Percentiles rank a stretch among this genome's conserved stretches.
Evolutionary conservation across 371 early-diverging fungal genomes (phyloP).

Genomic region (Mucor saturninus): DNA sequence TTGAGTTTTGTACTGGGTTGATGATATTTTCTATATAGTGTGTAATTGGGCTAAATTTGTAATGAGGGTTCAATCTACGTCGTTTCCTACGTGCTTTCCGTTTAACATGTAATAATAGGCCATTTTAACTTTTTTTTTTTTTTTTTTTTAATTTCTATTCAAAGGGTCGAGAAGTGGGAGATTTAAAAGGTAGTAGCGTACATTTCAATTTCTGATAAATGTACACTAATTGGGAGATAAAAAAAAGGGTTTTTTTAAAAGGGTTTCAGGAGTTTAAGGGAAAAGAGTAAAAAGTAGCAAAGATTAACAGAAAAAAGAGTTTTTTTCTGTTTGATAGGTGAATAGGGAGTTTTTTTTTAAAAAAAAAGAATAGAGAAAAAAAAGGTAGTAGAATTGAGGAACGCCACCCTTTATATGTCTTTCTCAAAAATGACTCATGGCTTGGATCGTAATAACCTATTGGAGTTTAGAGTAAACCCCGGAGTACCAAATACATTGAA

Average conservation of each 20-base stretch:
- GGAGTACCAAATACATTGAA: neutral
- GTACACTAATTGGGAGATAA: conserved; percentile 24
- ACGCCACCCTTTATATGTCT: conserved; percentile 8
- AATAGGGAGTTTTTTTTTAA: neutral
- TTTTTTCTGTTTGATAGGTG: neutral
- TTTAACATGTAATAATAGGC: conserved; percentile 49
- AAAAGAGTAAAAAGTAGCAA: neutral
- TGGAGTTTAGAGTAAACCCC: neutral
- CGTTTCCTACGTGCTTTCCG: conserved; percentile 54
- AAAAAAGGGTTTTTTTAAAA: conserved; percentile 19
- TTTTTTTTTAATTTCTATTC: conserved; percentile 24
- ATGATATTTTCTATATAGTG: conserved; percentile 10
- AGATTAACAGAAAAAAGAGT: neutral
- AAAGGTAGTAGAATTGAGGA: neutral
- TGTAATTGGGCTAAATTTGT: conserved; percentile 12
- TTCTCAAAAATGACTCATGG: neutral
- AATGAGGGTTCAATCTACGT: conserved; percentile 41
- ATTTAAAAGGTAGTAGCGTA: conserved; percentile 35
- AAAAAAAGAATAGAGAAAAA: neutral
- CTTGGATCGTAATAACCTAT: neutral
- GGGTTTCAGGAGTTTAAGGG: conserved; percentile 27
- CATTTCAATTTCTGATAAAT: conserved; percentile 18
- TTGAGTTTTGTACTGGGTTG: conserved; percentile 14
- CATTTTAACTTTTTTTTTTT: conserved; percentile 34
- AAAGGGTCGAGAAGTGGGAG: conserved; percentile 12